Conservation (phyloP, 768 basidiomycete genomes). For the Atractiella rhizophila region DNA sequence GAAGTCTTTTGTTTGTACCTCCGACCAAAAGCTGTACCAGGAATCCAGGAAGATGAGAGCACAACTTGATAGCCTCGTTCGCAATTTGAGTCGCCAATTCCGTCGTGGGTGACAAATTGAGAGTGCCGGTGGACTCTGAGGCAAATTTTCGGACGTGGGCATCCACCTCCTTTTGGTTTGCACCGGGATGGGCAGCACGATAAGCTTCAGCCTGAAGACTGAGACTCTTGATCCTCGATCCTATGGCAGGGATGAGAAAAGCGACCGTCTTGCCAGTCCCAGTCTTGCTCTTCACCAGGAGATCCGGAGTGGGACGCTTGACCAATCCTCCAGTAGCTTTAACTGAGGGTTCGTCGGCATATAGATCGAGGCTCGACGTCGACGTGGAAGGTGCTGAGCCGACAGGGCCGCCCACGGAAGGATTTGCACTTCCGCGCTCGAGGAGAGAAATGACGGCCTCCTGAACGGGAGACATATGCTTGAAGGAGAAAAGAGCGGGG, state of each 20-base stretch:
- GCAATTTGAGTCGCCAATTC: slow-evolving; percentile 24
- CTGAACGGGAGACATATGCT: slow-evolving; percentile 57
- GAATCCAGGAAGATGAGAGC: slow-evolving; percentile 31
- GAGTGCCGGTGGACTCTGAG: slow-evolving; percentile 26
- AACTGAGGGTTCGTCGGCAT: no score
- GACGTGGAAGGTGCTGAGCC: no score
- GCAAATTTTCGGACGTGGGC: no score
- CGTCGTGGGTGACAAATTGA: slow-evolving; percentile 24
- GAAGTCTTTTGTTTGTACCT: slow-evolving; percentile 38
- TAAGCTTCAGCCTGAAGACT: no score
- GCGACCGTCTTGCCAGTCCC: slow-evolving; percentile 31
- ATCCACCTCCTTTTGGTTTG: no score
- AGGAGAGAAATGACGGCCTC: slow-evolving; percentile 48
- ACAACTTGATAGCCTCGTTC: slow-evolving; percentile 34
- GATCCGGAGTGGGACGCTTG: no score
- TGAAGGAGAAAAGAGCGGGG: slow-evolving; percentile 37
- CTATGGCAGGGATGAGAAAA: slow-evolving; percentile 24
- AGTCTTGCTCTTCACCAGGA: slow-evolving; percentile 21
- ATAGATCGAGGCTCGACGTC: no score
- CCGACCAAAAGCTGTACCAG: slow-evolving; percentile 54
- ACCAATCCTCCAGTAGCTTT: no score
- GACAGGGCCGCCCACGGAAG: no score
- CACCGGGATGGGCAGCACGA: no score
- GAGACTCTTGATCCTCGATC: slow-evolving; percentile 46
- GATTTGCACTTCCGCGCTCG: no score